Evolutionary conservation across 148 eudicot species (phyloP), one percentile per base, ranked within the genome.

Genomic region (Vaccinium corymbosum): DNA sequence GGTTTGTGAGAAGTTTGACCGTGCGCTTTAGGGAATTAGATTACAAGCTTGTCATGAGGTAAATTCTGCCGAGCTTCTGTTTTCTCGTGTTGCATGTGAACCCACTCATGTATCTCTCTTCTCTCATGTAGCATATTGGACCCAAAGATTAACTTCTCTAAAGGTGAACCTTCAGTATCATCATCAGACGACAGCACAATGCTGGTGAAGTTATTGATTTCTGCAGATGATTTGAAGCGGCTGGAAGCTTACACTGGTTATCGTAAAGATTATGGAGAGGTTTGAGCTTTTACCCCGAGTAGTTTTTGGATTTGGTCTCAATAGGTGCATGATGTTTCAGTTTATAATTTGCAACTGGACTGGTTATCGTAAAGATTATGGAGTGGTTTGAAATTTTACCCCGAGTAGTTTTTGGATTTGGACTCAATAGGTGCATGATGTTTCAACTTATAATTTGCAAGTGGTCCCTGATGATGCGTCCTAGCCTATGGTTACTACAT

Each of bases 31-130:
- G 75, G 66, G 84, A 71, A 52, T 13, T 82, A 5, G 79, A 82
- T 76, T 70, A 82, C 75, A 82, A 82, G 51, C 84, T 82, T 72
- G 68, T 68, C 14, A 72, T 82, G 84, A 82, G 78, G 84, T 82
- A 19, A 82, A 46, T 55, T 27, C 22, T 15, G 22, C 16, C 27
- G 51, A n/a, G n/a, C 29, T 22, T 51, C 6, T 51, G 16, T 15
- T 5, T 52, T 52, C 14, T 8, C 0, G 42, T 22, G 84, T 29
- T 27, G n/a, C 46, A 11, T 52, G 55, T 6, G 5, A 22, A 22
- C 76, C 15, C 22, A 46, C 76, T 81, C 17, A 66, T 55, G 70
- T 48, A 27, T 52, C 27, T 49, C 4, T 17, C 51, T 82, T 38
- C 56, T 27, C 56, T 20, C 52, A 1, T n/a, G 32, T 81, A 81